These are phyloP conservation scores for Mortierella sp. DNA, from an alignment of 371 early-diverging fungal species.

Conservation along the genomic window DNA sequence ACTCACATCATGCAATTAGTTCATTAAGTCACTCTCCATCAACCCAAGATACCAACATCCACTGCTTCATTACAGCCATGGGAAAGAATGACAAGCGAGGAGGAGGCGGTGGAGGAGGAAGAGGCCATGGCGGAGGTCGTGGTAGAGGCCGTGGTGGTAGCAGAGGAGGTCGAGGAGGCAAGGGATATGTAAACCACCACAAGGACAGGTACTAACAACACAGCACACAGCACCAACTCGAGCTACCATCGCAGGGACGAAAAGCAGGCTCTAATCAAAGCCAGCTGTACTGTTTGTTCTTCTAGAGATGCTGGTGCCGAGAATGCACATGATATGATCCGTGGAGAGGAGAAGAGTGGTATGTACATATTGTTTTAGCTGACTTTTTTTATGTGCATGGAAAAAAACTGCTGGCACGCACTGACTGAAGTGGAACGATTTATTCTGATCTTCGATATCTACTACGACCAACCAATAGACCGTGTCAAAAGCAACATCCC, in stretches of 20 bases:
- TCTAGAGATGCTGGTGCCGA: conserved; percentile 50
- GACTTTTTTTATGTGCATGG: background rate
- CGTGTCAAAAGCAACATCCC: conserved; percentile 62
- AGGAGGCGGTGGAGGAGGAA: conserved; percentile 34
- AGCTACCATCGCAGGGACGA: background rate
- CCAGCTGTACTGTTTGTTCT: background rate
- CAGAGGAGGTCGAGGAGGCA: conserved; percentile 48
- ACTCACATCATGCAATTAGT: too few species aligned
- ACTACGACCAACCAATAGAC: conserved; percentile 5
- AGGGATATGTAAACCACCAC: conserved; percentile 31
- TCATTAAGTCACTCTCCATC: too few species aligned
- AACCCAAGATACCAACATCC: conserved; percentile 1
- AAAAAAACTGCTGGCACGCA: too few species aligned
- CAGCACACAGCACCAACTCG: too few species aligned
- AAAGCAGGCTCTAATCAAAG: background rate
- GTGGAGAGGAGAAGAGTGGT: conserved; percentile 32
- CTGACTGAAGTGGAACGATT: too few species aligned
- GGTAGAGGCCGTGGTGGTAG: conserved; percentile 54
- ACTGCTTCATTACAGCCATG: conserved; percentile 12
- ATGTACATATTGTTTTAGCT: background rate
- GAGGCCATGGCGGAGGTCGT: conserved; percentile 51
- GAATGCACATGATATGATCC: conserved; percentile 40
- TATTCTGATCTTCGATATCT: background rate
- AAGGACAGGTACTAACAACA: conserved; percentile 47
- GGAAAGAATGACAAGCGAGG: conserved; percentile 51